A percentile compares a stretch with the other conserved stretches of the same genome.
These are phyloP conservation scores for Euptelea pleiosperma DNA, from an alignment of 164 flowering plant genomes.

Conservation along the genomic window DNA sequence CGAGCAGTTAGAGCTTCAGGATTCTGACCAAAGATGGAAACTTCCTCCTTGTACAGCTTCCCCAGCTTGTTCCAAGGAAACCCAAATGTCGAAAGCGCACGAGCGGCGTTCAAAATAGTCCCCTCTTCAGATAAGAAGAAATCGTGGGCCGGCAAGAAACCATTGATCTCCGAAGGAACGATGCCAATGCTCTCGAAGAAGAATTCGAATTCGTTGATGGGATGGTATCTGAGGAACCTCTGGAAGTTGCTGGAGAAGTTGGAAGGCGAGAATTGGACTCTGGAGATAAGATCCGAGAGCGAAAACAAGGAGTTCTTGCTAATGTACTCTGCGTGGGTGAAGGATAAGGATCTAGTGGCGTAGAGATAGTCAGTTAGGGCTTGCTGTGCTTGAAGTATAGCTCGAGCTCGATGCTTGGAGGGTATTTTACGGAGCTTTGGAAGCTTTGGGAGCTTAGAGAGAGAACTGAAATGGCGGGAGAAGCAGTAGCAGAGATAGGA, in stretches of 20 bases:
- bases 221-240: slow-evolving; percentile 61
- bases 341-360: slow-evolving; percentile 51
- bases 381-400: slow-evolving; percentile 44
- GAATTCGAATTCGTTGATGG: slow-evolving; percentile 61
- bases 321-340: slow-evolving; percentile 57
- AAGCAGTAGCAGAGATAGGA: slow-evolving; percentile 1
- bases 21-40: slow-evolving; percentile 35
- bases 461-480: slow-evolving; percentile 27
- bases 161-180: slow-evolving; percentile 22
- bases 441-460: slow-evolving; percentile 16
- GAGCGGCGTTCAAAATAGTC: slow-evolving; percentile 32
- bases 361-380: slow-evolving; percentile 65
- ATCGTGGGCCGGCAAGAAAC: slow-evolving; percentile 34
- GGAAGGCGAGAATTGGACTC: slow-evolving; percentile 27
- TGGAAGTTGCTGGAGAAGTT: slow-evolving; percentile 27
- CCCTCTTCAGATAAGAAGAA: slow-evolving; percentile 46
- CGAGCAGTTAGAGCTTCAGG: slow-evolving; percentile 21
- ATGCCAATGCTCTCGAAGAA: slow-evolving; percentile 74
- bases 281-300: slow-evolving; percentile 34
- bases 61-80: slow-evolving; percentile 75
- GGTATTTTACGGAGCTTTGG: slow-evolving; percentile 31
- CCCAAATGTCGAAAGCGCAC: slow-evolving; percentile 41
- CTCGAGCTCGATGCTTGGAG: slow-evolving; percentile 22
- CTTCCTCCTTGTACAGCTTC: slow-evolving; percentile 40
- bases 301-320: slow-evolving; percentile 39